Conservation (phyloP, 2,329 filamentous ascomycete species). For the Leptosphaerulina australis region DNA sequence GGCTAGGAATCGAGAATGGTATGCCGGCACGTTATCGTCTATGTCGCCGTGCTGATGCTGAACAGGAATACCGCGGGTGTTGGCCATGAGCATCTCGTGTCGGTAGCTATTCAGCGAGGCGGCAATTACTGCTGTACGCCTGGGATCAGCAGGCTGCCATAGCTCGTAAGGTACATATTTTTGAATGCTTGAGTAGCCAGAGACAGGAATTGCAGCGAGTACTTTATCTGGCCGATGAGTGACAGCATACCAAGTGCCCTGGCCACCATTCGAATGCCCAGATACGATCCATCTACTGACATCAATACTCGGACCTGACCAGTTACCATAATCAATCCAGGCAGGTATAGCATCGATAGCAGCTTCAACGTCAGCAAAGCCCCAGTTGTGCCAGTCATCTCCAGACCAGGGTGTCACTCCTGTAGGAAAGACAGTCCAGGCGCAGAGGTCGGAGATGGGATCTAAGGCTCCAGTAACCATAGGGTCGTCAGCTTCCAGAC, state of each 20-base stretch:
- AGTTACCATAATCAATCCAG: slow-evolving; percentile 58
- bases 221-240: slow-evolving; percentile 63
- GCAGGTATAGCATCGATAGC: slow-evolving; percentile 56
- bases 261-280: slow-evolving; percentile 67
- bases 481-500: slow-evolving; percentile 59
- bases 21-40: slow-evolving; percentile 65
- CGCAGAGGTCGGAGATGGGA: slow-evolving; percentile 57
- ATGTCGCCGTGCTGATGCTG: slow-evolving; percentile 62
- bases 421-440: slow-evolving; percentile 62
- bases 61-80: slow-evolving; percentile 59
- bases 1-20: slow-evolving; percentile 62
- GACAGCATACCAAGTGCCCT: slow-evolving; percentile 63
- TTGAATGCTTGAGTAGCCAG: slow-evolving; percentile 64
- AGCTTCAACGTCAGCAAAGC: slow-evolving; percentile 61
- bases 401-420: slow-evolving; percentile 65
- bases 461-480: slow-evolving; percentile 57
- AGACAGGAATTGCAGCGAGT: slow-evolving; percentile 62
- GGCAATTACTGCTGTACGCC: slow-evolving; percentile 55
- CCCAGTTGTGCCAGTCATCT: slow-evolving; percentile 68
- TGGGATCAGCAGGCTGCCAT: slow-evolving; percentile 62
- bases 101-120: slow-evolving; percentile 59
- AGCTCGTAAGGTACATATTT: slow-evolving; percentile 64
- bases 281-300: slow-evolving; percentile 58
- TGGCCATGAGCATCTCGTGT: slow-evolving; percentile 61
- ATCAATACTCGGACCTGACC: slow-evolving; percentile 57